A percentile compares a stretch with the other conserved stretches of the same genome.
Conservation (phyloP, 805 yeast genomes). For the Yarrowia sp. region DNA sequence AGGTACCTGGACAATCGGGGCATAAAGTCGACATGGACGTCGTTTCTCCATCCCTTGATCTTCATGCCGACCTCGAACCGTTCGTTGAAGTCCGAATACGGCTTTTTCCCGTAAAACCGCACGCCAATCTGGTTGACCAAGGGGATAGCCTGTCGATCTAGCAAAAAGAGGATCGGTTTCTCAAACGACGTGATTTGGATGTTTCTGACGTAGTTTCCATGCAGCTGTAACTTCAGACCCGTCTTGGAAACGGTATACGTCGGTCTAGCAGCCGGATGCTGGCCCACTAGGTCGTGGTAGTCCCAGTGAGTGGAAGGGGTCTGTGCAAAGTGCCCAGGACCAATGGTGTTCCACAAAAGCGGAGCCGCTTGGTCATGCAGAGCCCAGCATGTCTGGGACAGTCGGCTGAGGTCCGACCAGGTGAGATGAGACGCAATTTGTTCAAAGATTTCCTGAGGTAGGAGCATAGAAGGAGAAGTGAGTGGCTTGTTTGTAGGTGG, state of each 20-base stretch:
- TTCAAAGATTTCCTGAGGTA: constrained; percentile 36
- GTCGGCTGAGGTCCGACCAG: constrained; percentile 31
- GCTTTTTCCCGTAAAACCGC: constrained; percentile 32
- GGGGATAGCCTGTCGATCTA: constrained; percentile 16
- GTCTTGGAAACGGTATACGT: constrained; percentile 22
- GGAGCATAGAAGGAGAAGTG: background rate
- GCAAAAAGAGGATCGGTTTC: constrained; percentile 6
- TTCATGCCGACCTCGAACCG: constrained; percentile 34
- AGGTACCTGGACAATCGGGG: constrained; percentile 12
- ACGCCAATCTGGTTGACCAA: constrained; percentile 25
- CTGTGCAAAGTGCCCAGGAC: constrained; percentile 22
- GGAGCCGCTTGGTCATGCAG: constrained; percentile 31
- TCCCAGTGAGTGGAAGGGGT: constrained; percentile 19
- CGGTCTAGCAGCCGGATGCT: constrained; percentile 13
- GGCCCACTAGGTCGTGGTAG: constrained; percentile 31
- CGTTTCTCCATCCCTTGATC: constrained; percentile 33
- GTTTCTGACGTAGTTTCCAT: constrained; percentile 12
- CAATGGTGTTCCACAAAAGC: constrained; percentile 21
- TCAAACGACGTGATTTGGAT: constrained; percentile 32
- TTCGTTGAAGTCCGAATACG: constrained; percentile 34
- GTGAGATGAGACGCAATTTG: constrained; percentile 23
- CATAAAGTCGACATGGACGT: constrained; percentile 36
- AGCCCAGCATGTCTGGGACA: constrained; percentile 30
- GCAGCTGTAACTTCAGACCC: constrained; percentile 18
- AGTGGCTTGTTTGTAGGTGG: background rate